Evolutionary conservation across 2,329 filamentous ascomycete genomes (phyloP).

Genomic region (Penicillium crustosum): DNA sequence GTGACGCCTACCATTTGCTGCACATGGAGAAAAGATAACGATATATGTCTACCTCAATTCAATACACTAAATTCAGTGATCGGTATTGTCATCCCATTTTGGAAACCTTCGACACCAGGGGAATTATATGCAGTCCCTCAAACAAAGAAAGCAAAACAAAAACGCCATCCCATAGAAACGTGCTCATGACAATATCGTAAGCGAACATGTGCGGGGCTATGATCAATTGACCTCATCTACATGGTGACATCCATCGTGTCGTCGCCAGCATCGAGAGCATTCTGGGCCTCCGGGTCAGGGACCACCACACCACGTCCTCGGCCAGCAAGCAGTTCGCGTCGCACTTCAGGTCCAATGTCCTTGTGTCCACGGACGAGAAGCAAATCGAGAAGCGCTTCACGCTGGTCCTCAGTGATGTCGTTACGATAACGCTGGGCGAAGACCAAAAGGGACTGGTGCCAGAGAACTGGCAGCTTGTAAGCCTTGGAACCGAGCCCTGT

Average conservation of each 20-base stretch:
- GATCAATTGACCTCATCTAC: slow-evolving; percentile 22
- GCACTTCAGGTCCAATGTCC: slow-evolving; percentile 85
- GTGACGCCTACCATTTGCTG: background rate
- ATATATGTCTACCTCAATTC: slow-evolving; percentile 3
- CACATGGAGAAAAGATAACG: background rate
- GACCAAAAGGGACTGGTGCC: slow-evolving; percentile 89
- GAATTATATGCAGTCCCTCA: slow-evolving; percentile 25
- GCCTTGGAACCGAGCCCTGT: slow-evolving; percentile 53
- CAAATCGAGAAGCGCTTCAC: slow-evolving; percentile 85
- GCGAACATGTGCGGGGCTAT: slow-evolving; percentile 22
- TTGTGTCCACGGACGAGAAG: slow-evolving; percentile 81
- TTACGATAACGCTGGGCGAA: slow-evolving; percentile 95
- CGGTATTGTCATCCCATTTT: slow-evolving; percentile 12
- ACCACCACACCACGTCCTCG: slow-evolving; percentile 74
- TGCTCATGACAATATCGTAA: slow-evolving; percentile 29
- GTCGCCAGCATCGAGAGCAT: slow-evolving; percentile 66
- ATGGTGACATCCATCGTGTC: slow-evolving; percentile 81
- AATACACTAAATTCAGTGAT: slow-evolving; percentile 3
- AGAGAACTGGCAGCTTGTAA: slow-evolving; percentile 80
- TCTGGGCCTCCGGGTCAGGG: slow-evolving; percentile 53
- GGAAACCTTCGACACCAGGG: slow-evolving; percentile 20
- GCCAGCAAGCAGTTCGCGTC: slow-evolving; percentile 83
- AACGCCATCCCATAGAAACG: slow-evolving; percentile 29
- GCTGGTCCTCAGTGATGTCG: slow-evolving; percentile 92
- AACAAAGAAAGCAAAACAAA: slow-evolving; percentile 19